Conservation (phyloP, 768 basidiomycete species). For the Trametes cubensis region DNA sequence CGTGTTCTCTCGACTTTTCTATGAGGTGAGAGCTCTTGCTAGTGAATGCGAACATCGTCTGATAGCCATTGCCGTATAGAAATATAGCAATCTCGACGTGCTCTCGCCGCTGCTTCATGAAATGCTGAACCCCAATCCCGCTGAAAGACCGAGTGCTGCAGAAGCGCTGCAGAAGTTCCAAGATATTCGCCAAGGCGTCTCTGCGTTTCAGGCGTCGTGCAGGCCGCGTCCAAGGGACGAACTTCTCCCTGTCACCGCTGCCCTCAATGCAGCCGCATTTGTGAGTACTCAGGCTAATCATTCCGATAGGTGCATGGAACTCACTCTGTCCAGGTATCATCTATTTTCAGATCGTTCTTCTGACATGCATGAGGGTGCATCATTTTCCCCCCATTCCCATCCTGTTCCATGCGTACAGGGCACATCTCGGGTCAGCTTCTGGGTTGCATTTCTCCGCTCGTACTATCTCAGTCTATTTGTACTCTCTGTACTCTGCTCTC, state of each 20-base stretch:
- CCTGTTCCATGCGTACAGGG: no score
- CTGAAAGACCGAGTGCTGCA: constrained; percentile 9
- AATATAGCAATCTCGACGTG: constrained; percentile 13
- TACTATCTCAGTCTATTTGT: no score
- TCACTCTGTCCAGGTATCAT: background rate
- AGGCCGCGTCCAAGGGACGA: background rate
- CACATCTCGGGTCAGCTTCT: no score
- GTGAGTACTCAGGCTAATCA: background rate
- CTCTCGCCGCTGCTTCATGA: background rate
- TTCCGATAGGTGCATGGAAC: background rate
- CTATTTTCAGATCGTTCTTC: background rate
- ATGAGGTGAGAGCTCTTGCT: constrained; percentile 6
- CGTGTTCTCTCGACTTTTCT: constrained; percentile 10
- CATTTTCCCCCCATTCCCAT: no score
- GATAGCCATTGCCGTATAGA: background rate
- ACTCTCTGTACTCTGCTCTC: no score
- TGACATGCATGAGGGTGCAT: background rate
- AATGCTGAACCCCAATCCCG: background rate
- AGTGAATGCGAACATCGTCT: background rate
- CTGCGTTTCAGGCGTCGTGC: background rate
- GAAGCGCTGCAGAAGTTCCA: background rate
- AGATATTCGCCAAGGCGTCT: background rate
- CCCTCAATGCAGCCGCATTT: background rate
- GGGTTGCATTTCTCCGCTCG: no score
- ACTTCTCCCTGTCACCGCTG: background rate